Conservation (phyloP, 208 protist genomes). For the Polymyxa betae region DNA sequence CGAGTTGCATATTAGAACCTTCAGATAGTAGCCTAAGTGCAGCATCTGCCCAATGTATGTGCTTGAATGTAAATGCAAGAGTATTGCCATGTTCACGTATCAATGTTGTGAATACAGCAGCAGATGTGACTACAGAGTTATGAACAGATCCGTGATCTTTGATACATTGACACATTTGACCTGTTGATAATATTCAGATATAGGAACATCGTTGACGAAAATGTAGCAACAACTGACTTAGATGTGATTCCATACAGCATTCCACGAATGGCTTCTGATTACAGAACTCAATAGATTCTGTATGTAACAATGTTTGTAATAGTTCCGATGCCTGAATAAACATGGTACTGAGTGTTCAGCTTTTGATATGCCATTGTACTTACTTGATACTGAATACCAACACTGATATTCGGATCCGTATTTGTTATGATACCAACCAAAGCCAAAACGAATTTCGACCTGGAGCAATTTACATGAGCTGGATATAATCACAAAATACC, state of each 20-base stretch:
- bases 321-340: neutral
- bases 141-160: neutral
- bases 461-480: neutral
- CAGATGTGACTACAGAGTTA: neutral
- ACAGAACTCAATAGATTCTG: neutral
- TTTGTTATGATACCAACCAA: conserved; percentile 27
- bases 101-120: neutral
- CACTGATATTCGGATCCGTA: neutral
- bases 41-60: neutral
- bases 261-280: conserved; percentile 16
- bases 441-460: neutral
- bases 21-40: neutral
- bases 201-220: neutral
- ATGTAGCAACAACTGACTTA: neutral
- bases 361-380: too few relatives aligned
- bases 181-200: neutral
- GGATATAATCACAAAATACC: neutral
- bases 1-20: neutral
- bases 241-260: conserved; percentile 2
- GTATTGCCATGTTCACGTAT: neutral
- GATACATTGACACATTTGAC: neutral
- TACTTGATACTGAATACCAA: neutral
- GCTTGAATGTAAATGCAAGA: neutral
- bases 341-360: neutral
- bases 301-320: neutral